Evolutionary conservation across 2,329 filamentous ascomycete species (phyloP).

Genomic region (Scedosporium minutisporum): DNA sequence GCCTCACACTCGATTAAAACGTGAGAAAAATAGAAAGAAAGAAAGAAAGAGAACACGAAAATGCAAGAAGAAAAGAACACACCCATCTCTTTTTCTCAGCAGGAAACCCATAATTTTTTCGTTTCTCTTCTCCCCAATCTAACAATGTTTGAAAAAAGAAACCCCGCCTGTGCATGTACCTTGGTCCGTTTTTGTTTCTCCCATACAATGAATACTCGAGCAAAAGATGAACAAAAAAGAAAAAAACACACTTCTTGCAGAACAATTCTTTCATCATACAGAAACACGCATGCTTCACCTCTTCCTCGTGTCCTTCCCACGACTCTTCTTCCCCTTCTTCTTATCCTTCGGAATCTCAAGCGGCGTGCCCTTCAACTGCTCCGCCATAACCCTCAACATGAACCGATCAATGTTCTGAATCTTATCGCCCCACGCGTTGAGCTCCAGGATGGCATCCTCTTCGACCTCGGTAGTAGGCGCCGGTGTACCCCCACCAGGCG

Average conservation of each 20-base stretch:
- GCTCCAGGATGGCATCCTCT: conserved; percentile 32
- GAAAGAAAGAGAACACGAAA: neutral
- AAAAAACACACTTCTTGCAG: too few relatives aligned
- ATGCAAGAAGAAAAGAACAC: neutral
- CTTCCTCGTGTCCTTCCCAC: conserved; percentile 49
- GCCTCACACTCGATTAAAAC: neutral
- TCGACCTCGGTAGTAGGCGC: conserved; percentile 12
- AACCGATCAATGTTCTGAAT: conserved; percentile 63
- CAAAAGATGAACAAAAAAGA: too few relatives aligned
- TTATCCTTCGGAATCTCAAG: conserved; percentile 54
- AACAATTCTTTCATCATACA: too few relatives aligned
- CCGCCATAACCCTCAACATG: conserved; percentile 61
- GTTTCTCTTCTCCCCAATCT: too few relatives aligned
- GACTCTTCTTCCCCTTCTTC: conserved; percentile 49
- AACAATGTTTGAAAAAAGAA: too few relatives aligned
- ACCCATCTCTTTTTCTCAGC: neutral
- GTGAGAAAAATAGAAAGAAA: neutral
- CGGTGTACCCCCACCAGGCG: conserved; percentile 14
- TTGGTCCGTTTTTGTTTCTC: too few relatives aligned
- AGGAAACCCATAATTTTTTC: neutral
- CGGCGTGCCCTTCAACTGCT: conserved; percentile 46
- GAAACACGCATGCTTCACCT: conserved; percentile 17
- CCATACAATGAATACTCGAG: too few relatives aligned
- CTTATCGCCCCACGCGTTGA: conserved; percentile 48
- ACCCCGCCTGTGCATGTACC: too few relatives aligned